Conservation (phyloP, 352 stramenopile species). For the Phytophthora nicotianae region DNA sequence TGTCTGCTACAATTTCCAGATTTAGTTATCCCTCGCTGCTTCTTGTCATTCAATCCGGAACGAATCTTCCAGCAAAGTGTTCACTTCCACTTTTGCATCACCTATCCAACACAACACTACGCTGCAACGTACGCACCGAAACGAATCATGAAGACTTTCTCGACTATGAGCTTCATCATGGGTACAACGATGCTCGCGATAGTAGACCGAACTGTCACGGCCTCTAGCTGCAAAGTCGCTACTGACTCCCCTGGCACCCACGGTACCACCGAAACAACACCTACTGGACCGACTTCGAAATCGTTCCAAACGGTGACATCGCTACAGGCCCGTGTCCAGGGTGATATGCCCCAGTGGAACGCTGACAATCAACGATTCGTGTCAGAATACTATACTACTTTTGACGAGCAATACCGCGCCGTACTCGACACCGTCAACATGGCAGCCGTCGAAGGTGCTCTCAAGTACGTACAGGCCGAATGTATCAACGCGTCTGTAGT, state of each 20-base stretch:
- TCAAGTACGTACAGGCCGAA: constrained; percentile 70
- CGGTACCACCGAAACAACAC: background rate
- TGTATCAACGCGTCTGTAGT: constrained; percentile 56
- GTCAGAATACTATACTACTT: constrained; percentile 43
- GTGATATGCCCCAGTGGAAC: constrained; percentile 49
- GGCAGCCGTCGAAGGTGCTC: constrained; percentile 54
- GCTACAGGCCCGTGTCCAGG: constrained; percentile 61
- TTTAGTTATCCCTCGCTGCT: background rate
- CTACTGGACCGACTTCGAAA: constrained; percentile 1
- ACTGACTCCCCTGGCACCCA: background rate
- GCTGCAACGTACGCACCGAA: background rate
- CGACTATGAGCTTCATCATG: constrained; percentile 3
- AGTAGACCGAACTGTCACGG: background rate
- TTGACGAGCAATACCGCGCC: constrained; percentile 48
- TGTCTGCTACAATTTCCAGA: too few relatives aligned
- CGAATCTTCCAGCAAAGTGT: background rate
- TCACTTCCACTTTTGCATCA: constrained; percentile 28
- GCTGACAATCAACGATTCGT: constrained; percentile 38
- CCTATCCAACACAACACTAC: background rate
- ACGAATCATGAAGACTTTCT: constrained; percentile 19
- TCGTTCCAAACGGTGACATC: constrained; percentile 46
- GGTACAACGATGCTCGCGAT: constrained; percentile 3
- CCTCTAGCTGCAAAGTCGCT: background rate
- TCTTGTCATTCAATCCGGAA: background rate
- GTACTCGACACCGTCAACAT: constrained; percentile 62